These are phyloP conservation scores for Pseudisothecium myosuroides DNA, from an alignment of 225 moss, liverwort and hornwort genomes.

Conservation along the genomic window DNA sequence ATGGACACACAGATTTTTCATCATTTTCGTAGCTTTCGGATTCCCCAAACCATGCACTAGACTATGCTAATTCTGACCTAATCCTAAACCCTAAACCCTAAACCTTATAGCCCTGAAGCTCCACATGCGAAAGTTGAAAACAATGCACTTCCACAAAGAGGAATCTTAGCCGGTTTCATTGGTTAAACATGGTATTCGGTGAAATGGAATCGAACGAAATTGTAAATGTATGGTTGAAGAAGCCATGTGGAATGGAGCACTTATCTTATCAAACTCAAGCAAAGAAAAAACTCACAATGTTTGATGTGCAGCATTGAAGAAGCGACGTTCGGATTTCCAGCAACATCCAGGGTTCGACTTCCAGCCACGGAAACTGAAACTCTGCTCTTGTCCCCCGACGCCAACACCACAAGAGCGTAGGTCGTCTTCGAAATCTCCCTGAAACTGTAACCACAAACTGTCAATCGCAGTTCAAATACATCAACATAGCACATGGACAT, in stretches of 20 bases:
- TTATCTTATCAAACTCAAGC: not conserved
- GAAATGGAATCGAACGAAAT: not conserved
- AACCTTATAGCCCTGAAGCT: not conserved
- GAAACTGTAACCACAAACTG: conserved; percentile 39
- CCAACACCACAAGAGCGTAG: conserved; percentile 55
- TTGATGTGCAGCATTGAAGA: conserved; percentile 58
- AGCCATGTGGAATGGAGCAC: not conserved
- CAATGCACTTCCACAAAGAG: not conserved
- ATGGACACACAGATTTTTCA: not conserved
- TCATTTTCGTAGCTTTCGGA: not conserved
- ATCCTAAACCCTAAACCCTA: not conserved
- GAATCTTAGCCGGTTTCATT: not conserved
- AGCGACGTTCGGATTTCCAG: conserved; percentile 60
- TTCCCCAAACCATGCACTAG: not conserved
- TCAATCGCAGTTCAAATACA: not conserved
- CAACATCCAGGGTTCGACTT: conserved; percentile 55
- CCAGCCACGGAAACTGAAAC: conserved; percentile 41
- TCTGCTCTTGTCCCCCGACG: conserved; percentile 16
- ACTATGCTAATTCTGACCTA: not conserved
- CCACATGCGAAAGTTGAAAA: not conserved
- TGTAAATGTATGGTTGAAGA: not conserved
- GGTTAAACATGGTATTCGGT: not conserved
- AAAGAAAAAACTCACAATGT: conserved; percentile 41
- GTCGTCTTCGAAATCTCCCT: conserved; percentile 70
- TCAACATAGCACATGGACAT: not conserved